Evolutionary conservation across 1,139 yeast genomes (phyloP).

Genomic region (Wickerhamomyces sp.): DNA sequence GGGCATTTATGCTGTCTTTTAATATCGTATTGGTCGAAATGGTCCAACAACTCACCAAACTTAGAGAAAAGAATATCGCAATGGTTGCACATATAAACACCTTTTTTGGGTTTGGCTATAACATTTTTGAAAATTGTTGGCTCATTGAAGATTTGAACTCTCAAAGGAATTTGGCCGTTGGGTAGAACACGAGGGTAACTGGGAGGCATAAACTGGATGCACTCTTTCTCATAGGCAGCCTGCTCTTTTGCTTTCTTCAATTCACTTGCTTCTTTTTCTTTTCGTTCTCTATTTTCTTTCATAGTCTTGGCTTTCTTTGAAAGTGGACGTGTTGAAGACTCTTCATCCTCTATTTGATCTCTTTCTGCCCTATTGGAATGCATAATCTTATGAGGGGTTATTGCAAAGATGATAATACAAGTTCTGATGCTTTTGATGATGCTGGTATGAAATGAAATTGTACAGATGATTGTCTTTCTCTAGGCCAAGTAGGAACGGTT

Average conservation of each 20-base stretch:
- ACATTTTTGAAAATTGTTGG: constrained; percentile 16
- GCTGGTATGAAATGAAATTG: too few relatives aligned
- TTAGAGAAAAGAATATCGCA: constrained; percentile 32
- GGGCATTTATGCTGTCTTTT: constrained; percentile 39
- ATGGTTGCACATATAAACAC: constrained; percentile 39
- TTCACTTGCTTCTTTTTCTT: background rate
- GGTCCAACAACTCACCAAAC: constrained; percentile 32
- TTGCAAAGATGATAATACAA: too few relatives aligned
- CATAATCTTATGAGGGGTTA: too few relatives aligned
- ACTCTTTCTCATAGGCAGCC: constrained; percentile 2
- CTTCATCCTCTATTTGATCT: too few relatives aligned
- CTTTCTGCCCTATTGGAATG: too few relatives aligned
- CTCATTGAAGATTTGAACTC: constrained; percentile 22
- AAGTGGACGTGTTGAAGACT: too few relatives aligned
- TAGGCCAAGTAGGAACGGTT: too few relatives aligned
- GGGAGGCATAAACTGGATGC: constrained; percentile 14
- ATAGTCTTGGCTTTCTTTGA: too few relatives aligned
- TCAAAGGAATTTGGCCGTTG: constrained; percentile 20
- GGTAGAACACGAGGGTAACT: constrained; percentile 13
- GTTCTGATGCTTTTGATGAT: too few relatives aligned
- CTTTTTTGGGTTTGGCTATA: constrained; percentile 31
- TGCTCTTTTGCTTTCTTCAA: background rate
- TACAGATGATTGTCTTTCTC: too few relatives aligned
- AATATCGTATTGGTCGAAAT: constrained; percentile 33
- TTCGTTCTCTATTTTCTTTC: background rate